phyloP scores from a whole-genome alignment of 2,329 filamentous ascomycete genomes.

The Alternaria tenuissima region DNA sequence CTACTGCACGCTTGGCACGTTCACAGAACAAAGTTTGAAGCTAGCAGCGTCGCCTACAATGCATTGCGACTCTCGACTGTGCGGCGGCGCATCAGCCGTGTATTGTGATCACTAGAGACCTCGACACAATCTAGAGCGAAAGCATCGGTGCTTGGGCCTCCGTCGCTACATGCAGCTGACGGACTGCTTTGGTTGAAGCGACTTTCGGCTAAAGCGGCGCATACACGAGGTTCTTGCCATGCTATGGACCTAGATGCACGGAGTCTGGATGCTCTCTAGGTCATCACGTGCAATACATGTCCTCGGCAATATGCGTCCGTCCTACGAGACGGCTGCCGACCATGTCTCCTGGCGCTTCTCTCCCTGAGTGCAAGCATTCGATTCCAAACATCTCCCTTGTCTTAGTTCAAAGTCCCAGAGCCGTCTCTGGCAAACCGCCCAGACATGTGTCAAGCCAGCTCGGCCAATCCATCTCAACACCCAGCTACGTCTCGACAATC shows the following conservation, averaged over 20 bases:
- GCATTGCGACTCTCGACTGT: not conserved
- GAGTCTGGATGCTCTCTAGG: not conserved
- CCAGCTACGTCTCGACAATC: no score
- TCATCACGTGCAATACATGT: not conserved
- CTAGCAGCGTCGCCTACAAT: not conserved
- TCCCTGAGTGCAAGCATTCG: not conserved
- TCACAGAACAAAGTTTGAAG: not conserved
- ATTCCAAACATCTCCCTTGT: not conserved
- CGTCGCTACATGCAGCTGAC: not conserved
- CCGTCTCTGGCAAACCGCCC: not conserved
- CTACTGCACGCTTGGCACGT: conserved; percentile 1
- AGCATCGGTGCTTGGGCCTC: not conserved
- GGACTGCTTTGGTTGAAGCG: not conserved
- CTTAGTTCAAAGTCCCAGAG: not conserved
- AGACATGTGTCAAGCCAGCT: not conserved
- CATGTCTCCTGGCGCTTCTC: not conserved
- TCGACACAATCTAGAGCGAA: not conserved
- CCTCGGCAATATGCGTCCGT: not conserved
- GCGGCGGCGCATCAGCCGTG: not conserved
- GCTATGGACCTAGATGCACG: not conserved
- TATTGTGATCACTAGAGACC: no score
- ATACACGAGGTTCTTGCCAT: conserved; percentile 1
- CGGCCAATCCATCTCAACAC: not conserved
- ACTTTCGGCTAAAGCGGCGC: conserved; percentile 9
- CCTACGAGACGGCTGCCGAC: not conserved